Evolutionary conservation across 805 yeast genomes (phyloP).

Genomic region (Ogataea populi-albae): DNA sequence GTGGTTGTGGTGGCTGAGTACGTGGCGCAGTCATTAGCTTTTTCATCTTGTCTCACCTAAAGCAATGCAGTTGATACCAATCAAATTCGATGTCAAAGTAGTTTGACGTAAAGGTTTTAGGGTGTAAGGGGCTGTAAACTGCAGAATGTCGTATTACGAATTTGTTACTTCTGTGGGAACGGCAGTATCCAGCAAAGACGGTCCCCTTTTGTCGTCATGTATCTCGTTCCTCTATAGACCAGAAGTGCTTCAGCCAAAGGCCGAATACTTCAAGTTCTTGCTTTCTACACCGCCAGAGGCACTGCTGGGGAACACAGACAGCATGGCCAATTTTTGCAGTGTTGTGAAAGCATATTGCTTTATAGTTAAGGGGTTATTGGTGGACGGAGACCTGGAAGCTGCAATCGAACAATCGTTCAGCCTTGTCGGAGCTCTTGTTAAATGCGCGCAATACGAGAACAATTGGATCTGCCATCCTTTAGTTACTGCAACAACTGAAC

Average conservation of each 20-base stretch:
- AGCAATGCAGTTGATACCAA: too few relatives aligned
- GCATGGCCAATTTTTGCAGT: constrained; percentile 8
- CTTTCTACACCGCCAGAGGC: constrained; percentile 15
- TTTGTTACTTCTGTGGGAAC: constrained; percentile 11
- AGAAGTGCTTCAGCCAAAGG: constrained; percentile 16
- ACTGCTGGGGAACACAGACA: constrained; percentile 10
- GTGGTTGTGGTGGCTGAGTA: too few relatives aligned
- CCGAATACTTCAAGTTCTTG: constrained; percentile 14
- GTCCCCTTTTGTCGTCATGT: constrained; percentile 8
- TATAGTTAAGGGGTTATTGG: constrained; percentile 18
- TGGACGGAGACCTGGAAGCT: constrained; percentile 18
- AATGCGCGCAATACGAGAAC: constrained; percentile 16
- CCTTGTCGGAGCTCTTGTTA: constrained; percentile 15
- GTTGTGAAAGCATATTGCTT: constrained; percentile 12
- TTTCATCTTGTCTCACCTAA: too few relatives aligned
- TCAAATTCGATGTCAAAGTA: too few relatives aligned
- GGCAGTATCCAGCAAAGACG: constrained; percentile 13
- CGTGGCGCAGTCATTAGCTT: too few relatives aligned
- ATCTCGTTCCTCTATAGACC: constrained; percentile 18
- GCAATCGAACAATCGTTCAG: constrained; percentile 17
- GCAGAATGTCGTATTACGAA: constrained; percentile 15
- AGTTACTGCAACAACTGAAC: constrained; percentile 17
- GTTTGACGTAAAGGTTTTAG: too few relatives aligned
- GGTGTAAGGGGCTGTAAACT: too few relatives aligned
- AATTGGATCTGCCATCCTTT: constrained; percentile 22